Base-by-base conservation (phyloP, 495 filamentous ascomycete species). In the Niebla homalea region DNA sequence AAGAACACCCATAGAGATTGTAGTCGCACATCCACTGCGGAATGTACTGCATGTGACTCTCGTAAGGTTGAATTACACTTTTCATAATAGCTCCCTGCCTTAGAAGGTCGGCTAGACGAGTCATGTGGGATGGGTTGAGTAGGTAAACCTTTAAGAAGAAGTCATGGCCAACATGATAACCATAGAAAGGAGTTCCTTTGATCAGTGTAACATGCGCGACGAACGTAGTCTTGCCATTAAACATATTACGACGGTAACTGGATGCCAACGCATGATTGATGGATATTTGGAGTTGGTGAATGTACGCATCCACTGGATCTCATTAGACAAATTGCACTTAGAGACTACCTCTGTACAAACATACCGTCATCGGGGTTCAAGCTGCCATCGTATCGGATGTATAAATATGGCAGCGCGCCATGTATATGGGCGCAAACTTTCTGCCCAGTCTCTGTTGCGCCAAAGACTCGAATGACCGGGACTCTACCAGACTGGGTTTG, bases 21-120 rank as follows among this genome's bases (percentile, higher is more conserved):
- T 88, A 97, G 61, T 98, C 93, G 55, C 83, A 84, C 90, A 97
- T 95, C 79, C 93, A 97, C 68, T 96, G 93, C 1, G 89, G 74
- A 8, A 95, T 65, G 65, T 84, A 97, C 63, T 93, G 84, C 38
- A 97, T 63, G 64, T 97, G 93, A 43, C 83, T 87, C 64, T 98
- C 92, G 61, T 89, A 92, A 2, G 92, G 89, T 57, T 98, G 92
- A 32, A 97, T 79, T 10, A 75, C 70, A 41, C 72, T 78, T 58
- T 84, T 83, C 78, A 97, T 77, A 41, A 98, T 77, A 12, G 80
- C 79, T 21, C 90, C 92, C 62, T 93, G 86, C 21, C 84, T 80
- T 32, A 98, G 69, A 29, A 97, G 74, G 52, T 95, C 87, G 16
- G 83, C 81, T 44, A 97, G 71, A 14, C 89, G 76, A 29, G 77